A percentile compares a stretch with the other conserved stretches of the same genome.
Evolutionary conservation across 2,329 filamentous ascomycete species (phyloP).

Genomic region (Xylaria sp.): DNA sequence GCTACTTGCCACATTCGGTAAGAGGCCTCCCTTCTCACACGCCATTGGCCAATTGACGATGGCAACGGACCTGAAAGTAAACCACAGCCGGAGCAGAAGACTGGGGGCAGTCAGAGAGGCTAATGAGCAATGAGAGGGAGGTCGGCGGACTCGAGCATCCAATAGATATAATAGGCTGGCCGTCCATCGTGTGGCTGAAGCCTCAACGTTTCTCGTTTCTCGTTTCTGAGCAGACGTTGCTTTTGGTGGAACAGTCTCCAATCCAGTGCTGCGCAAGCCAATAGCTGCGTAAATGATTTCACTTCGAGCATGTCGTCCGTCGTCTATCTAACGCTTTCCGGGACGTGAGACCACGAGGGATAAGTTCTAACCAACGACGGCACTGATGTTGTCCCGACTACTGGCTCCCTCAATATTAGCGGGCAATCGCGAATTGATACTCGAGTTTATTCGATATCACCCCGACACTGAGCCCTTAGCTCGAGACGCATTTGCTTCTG

Average conservation of each 20-base stretch:
- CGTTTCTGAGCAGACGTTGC: conserved; percentile 1
- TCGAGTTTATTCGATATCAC: background rate
- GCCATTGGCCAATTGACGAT: too few species aligned
- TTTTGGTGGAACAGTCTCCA: conserved; percentile 19
- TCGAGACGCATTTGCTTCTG: conserved; percentile 18
- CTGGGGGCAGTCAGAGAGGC: too few species aligned
- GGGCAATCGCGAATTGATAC: too few species aligned
- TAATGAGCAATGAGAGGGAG: too few species aligned
- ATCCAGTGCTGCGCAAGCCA: background rate
- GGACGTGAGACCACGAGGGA: background rate
- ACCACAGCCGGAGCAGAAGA: too few species aligned
- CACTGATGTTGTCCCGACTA: background rate
- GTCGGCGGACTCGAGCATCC: background rate
- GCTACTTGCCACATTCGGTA: too few species aligned
- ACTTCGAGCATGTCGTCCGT: background rate
- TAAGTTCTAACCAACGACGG: background rate
- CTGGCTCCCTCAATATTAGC: background rate
- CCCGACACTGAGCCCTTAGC: background rate
- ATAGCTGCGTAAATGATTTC: background rate
- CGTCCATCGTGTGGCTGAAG: background rate
- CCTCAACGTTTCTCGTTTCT: background rate
- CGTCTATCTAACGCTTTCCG: background rate
- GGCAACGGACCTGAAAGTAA: too few species aligned
- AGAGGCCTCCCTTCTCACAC: too few species aligned
- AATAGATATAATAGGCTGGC: background rate